A percentile compares a stretch with the other conserved stretches of the same genome.
Conservation (phyloP, 208 protist genomes). For the Trichomonas vaginalis region DNA sequence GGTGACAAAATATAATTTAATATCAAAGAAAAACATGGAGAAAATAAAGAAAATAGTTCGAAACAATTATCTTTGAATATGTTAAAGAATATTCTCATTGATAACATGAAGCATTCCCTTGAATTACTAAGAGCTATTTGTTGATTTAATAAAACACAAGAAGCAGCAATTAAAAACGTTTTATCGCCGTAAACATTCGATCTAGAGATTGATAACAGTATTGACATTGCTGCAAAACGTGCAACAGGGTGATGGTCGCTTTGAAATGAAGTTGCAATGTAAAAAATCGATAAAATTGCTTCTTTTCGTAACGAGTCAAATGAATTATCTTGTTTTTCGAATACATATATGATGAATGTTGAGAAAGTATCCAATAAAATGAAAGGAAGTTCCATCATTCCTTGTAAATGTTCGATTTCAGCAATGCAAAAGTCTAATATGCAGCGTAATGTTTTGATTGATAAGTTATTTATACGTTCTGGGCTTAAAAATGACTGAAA, state of each 20-base stretch:
- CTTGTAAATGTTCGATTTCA: background rate
- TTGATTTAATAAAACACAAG: background rate
- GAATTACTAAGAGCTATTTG: background rate
- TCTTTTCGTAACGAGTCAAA: background rate
- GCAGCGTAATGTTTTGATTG: background rate
- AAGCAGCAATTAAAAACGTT: background rate
- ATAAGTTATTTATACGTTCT: background rate
- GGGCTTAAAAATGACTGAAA: background rate
- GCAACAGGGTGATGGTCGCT: background rate
- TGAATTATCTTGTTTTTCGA: background rate
- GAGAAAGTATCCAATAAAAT: background rate
- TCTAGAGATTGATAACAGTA: background rate
- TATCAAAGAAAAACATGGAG: background rate
- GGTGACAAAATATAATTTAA: background rate
- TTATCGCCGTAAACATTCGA: background rate
- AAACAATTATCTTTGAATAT: background rate
- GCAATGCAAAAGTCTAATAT: background rate
- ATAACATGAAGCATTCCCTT: background rate
- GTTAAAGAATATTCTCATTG: background rate
- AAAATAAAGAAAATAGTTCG: background rate
- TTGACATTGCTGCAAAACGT: background rate
- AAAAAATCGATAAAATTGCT: background rate
- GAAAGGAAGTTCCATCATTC: background rate
- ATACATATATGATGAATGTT: background rate
- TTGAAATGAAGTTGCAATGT: background rate